Base-by-base conservation (phyloP, 345 rosid genomes). In the Heritiera fomes region DNA sequence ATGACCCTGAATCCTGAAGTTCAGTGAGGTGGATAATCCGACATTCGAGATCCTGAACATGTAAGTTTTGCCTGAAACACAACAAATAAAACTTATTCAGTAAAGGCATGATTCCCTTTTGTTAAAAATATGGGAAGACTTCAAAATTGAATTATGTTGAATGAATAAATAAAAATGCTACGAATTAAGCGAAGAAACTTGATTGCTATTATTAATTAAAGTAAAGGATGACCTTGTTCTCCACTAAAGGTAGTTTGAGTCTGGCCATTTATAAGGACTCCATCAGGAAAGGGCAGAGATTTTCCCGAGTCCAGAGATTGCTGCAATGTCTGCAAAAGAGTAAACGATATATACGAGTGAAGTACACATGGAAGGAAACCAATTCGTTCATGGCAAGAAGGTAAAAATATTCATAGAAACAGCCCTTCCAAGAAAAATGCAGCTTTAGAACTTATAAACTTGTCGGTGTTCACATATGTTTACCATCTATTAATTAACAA, bases 1-100 rank as follows among this genome's bases (percentile, higher is more conserved):
- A 41, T 94, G 98, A 49, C 90, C 94, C 67, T 94, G 98, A 78
- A 94, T 91, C 84, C 97, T 90, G 85, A 94, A 89, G 86, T 94
- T 94, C 49, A 94, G 79, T 3, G 93, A 79, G 38, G 84, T 91
- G 12, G 91, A 72, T 75, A 90, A 75, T 7, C 98, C 98, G 72
- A 92, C 89, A 81, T 94, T 94, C 46, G 98, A 92, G 80, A 94
- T 82, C 81, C 97, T 90, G 67, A 94, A 82, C 95, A 89, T 92
- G 79, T 88, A 94, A 77, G 90, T 90, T 82, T 94, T 91, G 41
- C 97, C 98, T 94, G 90, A 47, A 84, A 62, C 58, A 66, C 43
- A 60, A 52, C 30, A 71, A 47, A 68, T 1, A 34, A 69, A 38
- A 53, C 2, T 46, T 46, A 68, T 34, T 75, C n/a, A 9, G 45